Conservation (phyloP, 73 alveolate genomes). For the Symbiodinium natans region DNA sequence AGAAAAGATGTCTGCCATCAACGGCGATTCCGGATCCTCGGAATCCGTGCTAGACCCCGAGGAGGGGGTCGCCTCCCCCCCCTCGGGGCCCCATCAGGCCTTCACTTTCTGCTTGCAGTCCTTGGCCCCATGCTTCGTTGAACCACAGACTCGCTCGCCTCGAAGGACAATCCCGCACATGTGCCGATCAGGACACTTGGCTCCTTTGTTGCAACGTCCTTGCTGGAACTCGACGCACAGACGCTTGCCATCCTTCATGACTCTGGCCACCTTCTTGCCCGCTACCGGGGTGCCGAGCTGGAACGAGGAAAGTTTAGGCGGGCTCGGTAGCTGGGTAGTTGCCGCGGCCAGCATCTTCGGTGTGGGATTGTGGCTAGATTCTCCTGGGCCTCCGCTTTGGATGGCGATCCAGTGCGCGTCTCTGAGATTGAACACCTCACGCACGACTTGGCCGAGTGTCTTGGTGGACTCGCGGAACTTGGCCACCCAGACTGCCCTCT, state of each 20-base stretch:
- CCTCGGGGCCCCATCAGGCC: slow-evolving; percentile 17
- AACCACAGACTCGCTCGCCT: slow-evolving; percentile 7
- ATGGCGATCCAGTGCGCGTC: slow-evolving; percentile 25
- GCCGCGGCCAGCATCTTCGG: too few relatives aligned
- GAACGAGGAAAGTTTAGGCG: background rate
- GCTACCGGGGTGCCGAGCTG: background rate
- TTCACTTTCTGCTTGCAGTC: background rate
- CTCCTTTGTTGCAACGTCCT: background rate
- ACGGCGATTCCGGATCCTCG: background rate
- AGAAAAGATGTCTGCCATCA: slow-evolving; percentile 6
- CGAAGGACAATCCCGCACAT: background rate
- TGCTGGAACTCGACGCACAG: background rate
- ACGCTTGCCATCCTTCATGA: background rate
- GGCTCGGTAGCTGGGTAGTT: background rate
- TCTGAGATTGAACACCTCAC: background rate
- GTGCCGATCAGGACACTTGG: background rate
- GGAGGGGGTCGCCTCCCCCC: background rate
- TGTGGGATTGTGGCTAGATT: too few relatives aligned
- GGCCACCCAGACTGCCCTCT: background rate
- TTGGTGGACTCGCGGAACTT: background rate
- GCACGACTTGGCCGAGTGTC: background rate
- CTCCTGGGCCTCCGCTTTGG: too few relatives aligned
- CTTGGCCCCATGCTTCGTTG: background rate
- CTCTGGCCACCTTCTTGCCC: slow-evolving; percentile 4
- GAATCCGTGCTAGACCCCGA: background rate